phyloP scores from a whole-genome alignment of 23 red algal species.

The Gracilaria vermiculophylla region DNA sequence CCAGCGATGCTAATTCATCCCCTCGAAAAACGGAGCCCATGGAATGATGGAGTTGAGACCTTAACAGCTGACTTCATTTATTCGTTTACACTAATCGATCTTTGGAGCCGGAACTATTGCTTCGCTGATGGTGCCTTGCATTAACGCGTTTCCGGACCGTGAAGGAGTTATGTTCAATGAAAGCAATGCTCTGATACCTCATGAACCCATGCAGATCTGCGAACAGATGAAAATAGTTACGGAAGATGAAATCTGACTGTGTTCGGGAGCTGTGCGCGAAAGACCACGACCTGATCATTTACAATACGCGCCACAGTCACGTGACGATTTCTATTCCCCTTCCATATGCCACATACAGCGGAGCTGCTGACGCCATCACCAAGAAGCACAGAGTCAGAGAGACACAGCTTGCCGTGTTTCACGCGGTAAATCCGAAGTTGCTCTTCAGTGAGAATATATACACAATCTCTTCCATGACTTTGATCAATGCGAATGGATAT shows the following conservation, averaged over 20 bases:
- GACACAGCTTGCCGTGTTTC: not conserved
- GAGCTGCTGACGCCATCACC: not conserved
- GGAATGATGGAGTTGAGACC: no score
- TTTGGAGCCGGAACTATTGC: no score
- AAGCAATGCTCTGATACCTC: not conserved
- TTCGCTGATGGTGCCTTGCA: no score
- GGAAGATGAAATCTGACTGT: not conserved
- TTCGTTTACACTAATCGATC: no score
- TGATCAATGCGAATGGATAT: constrained; percentile 14
- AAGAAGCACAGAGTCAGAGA: not conserved
- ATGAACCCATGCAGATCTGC: not conserved
- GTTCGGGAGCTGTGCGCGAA: not conserved
- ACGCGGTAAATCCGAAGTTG: not conserved
- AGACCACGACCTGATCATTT: not conserved
- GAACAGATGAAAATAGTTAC: not conserved
- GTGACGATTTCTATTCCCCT: not conserved
- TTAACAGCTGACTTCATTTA: no score
- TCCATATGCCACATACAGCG: not conserved
- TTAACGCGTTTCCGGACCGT: no score
- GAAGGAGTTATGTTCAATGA: not conserved
- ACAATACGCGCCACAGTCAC: constrained; percentile 13
- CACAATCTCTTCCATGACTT: not conserved
- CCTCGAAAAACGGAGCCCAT: no score
- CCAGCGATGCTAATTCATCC: no score
- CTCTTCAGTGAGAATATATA: not conserved